Evolutionary conservation across 2,329 filamentous ascomycete genomes (phyloP).

Genomic region (Trichoderma gracile): DNA sequence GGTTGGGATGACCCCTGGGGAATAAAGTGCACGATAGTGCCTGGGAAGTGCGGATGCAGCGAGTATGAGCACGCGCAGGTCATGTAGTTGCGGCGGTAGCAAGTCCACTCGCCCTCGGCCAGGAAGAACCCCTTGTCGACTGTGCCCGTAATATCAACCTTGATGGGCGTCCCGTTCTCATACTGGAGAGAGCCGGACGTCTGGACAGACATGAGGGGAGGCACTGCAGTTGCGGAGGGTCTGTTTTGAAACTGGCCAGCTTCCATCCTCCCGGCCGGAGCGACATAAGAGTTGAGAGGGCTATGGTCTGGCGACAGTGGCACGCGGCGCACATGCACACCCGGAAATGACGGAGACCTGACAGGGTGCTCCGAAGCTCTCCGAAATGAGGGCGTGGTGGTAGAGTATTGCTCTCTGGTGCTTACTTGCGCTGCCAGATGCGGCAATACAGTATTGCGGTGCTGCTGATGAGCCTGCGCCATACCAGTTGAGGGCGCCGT

Average conservation of each 20-base stretch:
- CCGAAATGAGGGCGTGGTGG: slow-evolving; percentile 53
- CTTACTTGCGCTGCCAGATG: slow-evolving; percentile 52
- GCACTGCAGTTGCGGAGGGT: slow-evolving; percentile 44
- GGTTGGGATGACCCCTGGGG: slow-evolving; percentile 53
- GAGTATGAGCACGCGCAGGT: slow-evolving; percentile 78
- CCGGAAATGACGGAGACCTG: slow-evolving; percentile 54
- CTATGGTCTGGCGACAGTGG: slow-evolving; percentile 56
- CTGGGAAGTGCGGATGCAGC: slow-evolving; percentile 58
- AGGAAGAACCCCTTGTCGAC: slow-evolving; percentile 91
- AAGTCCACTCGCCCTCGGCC: slow-evolving; percentile 82
- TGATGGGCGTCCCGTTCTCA: slow-evolving; percentile 58
- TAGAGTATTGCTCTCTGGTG: slow-evolving; percentile 56
- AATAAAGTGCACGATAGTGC: slow-evolving; percentile 54
- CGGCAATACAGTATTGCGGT: slow-evolving; percentile 50
- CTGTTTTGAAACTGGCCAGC: slow-evolving; percentile 41
- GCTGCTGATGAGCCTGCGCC: slow-evolving; percentile 52
- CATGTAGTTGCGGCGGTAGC: slow-evolving; percentile 90
- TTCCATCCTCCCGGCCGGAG: slow-evolving; percentile 54
- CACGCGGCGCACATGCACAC: slow-evolving; percentile 49
- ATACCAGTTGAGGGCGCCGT: slow-evolving; percentile 56
- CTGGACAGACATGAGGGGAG: slow-evolving; percentile 53
- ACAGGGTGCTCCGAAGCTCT: slow-evolving; percentile 51
- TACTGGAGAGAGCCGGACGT: slow-evolving; percentile 64
- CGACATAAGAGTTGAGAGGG: slow-evolving; percentile 48
- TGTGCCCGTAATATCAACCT: slow-evolving; percentile 72